Base-by-base conservation (phyloP, 805 yeast species). In the Wickerhamiella shivajii region DNA sequence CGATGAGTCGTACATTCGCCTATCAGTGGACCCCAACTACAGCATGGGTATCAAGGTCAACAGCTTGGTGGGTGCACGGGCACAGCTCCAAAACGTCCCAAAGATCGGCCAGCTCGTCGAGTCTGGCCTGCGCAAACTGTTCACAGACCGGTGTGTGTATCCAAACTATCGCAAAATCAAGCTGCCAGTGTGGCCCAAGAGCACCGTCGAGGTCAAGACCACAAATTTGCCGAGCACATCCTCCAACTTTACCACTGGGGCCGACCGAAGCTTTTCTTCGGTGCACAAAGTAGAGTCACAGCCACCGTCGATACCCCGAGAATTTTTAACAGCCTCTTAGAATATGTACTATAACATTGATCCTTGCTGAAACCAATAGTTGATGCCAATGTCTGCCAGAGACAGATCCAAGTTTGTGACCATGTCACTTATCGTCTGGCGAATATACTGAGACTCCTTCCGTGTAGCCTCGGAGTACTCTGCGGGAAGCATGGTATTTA, bases 51-150 rank as follows among this genome's bases (percentile, higher is more conserved):
- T 90, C 55, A 74, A 77, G 27, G 74, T 83, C n/a, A 74, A 74
- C 46, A 81, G 95, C 1, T 59, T 87, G 24, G 81, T 90, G 33
- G 99, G 99, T 1, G 79, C 96, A 1, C 66, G 93, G 30, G 81
- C 97, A 0, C 78, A 87, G 51, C 61, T 90, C 18, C 93, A 85
- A 54, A 83, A 90, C 47, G 79, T 90, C 11, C 98, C 99, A 6
- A 84, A 90, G 49, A 72, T 90, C 24, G 72, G 93, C 7, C 74
- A 80, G 38, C 59, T 90, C 26, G 74, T 90, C 25, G 97, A 90
- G 51, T 71, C 71, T 38, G 75, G 76, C 39, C 65, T 90, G 24
- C 66, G 90, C 41, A 74, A 74, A 36, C 84, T 95, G 93, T 85
- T 90, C 50, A 74, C 75, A 12, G 96, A 87, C 45, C 64, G 95